A percentile compares a stretch with the other conserved stretches of the same genome.
Conservation (phyloP, 2,329 filamentous ascomycete genomes). For the Alternaria rosae region DNA sequence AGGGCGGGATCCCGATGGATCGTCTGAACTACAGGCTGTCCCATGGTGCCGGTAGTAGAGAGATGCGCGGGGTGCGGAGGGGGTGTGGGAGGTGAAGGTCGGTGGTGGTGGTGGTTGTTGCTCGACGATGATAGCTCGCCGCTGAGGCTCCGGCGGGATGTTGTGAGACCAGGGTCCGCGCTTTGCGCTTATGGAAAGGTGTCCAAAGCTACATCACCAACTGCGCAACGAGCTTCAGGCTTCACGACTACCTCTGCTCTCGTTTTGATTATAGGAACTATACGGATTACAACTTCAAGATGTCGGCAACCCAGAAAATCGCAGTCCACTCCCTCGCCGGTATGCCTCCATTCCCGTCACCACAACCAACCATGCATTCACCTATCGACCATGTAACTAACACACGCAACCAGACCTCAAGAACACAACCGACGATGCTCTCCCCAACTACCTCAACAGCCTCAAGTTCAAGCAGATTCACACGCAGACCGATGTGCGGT, state of each 20-base stretch:
- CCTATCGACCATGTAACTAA: conserved; percentile 17
- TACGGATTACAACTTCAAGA: conserved; percentile 16
- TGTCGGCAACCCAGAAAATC: conserved; percentile 60
- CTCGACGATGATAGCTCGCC: conserved; percentile 29
- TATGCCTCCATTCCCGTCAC: conserved; percentile 41
- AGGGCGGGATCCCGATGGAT: conserved; percentile 98
- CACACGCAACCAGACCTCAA: conserved; percentile 76
- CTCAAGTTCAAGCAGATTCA: conserved; percentile 86
- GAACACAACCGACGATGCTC: conserved; percentile 93
- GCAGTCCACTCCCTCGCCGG: conserved; percentile 73
- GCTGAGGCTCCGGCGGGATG: conserved; percentile 34
- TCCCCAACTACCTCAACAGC: conserved; percentile 90
- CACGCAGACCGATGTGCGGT: conserved; percentile 79
- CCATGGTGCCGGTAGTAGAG: conserved; percentile 66
- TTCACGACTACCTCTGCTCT: conserved; percentile 1
- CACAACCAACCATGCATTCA: conserved; percentile 9
- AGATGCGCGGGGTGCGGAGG: conserved; percentile 20
- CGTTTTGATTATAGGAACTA: background rate
- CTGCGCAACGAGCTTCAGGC: conserved; percentile 15
- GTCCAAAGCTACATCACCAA: conserved; percentile 28
- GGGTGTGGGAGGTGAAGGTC: conserved; percentile 16
- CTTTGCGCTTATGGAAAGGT: conserved; percentile 46
- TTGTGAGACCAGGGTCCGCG: conserved; percentile 39
- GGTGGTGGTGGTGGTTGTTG: conserved; percentile 22
- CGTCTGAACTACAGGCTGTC: conserved; percentile 85